Evolutionary conservation across 2,329 filamentous ascomycete species (phyloP).

Genomic region (Diaporthe sp.): DNA sequence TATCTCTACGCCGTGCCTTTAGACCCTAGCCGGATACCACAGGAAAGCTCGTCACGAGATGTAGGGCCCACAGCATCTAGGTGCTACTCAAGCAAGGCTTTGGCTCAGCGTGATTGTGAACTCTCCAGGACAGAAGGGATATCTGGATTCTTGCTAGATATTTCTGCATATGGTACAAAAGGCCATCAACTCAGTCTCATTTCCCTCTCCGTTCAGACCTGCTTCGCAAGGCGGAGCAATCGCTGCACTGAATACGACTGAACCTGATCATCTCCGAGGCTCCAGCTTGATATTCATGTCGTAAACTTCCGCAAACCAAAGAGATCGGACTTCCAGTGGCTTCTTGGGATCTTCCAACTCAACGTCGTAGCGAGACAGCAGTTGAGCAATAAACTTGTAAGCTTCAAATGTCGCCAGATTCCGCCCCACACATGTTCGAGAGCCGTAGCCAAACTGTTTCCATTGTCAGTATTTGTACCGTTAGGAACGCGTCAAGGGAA

Average conservation of each 20-base stretch:
- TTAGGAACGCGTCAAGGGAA: no score
- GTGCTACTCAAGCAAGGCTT: neutral
- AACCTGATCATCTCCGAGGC: neutral
- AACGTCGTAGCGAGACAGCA: neutral
- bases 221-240: neutral
- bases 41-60: no score
- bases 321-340: neutral
- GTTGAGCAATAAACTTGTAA: neutral
- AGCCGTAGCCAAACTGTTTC: neutral
- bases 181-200: no score
- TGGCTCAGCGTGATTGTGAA: neutral
- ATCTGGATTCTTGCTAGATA: no score
- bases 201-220: neutral
- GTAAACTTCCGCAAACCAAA: constrained; percentile 11
- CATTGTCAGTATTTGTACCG: neutral
- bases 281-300: neutral
- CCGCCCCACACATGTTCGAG: neutral
- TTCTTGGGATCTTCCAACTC: neutral
- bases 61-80: neutral
- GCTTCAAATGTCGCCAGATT: neutral
- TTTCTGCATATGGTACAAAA: no score
- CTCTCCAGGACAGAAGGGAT: neutral
- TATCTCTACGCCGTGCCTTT: no score
- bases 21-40: no score
- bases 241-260: neutral